A percentile compares a stretch with the other conserved stretches of the same genome.
These are phyloP conservation scores for Colletotrichum chlorophyti DNA, from an alignment of 2,329 filamentous ascomycete genomes.

Conservation along the genomic window DNA sequence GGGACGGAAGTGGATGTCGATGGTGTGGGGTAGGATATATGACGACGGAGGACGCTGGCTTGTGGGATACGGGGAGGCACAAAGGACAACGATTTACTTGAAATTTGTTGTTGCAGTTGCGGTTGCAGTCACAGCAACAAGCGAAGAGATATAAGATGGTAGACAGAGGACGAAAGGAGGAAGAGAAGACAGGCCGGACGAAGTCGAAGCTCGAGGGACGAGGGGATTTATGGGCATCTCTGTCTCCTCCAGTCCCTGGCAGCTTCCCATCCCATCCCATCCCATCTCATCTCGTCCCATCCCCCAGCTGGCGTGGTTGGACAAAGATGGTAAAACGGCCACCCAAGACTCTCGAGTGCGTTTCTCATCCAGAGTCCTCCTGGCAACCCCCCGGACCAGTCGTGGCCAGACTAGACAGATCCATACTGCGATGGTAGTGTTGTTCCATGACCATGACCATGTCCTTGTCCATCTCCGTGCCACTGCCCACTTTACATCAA, in stretches of 20 bases:
- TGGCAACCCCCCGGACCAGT: no score
- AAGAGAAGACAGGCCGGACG: conserved; percentile 4
- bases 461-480: no score
- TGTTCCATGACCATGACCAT: no score
- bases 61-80: conserved; percentile 9
- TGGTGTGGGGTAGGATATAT: conserved; percentile 17
- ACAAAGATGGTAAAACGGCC: no score
- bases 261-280: not conserved
- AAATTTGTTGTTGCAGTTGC: conserved; percentile 1
- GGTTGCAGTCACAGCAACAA: not conserved
- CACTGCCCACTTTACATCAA: no score
- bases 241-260: not conserved
- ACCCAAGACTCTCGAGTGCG: no score
- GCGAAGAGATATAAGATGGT: not conserved
- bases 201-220: conserved; percentile 22
- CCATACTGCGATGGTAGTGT: not conserved
- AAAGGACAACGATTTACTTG: conserved; percentile 1
- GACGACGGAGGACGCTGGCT: conserved; percentile 6
- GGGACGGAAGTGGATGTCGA: conserved; percentile 17
- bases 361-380: no score
- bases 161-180: conserved; percentile 7
- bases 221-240: conserved; percentile 25
- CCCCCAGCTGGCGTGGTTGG: no score
- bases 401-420: conserved; percentile 18
- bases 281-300: no score